These are phyloP conservation scores for Sherardia arvensis DNA, from an alignment of 257 asterid genomes.

Conservation along the genomic window DNA sequence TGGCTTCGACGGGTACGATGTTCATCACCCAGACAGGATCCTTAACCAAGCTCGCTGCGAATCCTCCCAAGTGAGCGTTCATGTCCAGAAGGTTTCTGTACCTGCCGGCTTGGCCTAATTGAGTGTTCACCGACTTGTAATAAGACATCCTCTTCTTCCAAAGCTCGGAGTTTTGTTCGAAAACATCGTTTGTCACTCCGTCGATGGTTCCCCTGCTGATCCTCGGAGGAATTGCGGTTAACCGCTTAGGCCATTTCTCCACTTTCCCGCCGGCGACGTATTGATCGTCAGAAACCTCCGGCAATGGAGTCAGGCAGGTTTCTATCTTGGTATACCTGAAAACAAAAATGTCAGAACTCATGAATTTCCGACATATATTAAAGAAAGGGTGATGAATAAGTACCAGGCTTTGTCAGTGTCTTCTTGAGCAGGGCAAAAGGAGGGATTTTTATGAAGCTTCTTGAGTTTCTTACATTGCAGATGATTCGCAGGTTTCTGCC, in stretches of 20 bases:
- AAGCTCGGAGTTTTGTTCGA: constrained; percentile 37
- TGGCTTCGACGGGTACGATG: constrained; percentile 59
- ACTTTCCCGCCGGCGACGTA: constrained; percentile 64
- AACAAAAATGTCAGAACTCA: background rate
- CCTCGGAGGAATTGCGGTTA: constrained; percentile 58
- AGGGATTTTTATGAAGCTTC: constrained; percentile 22
- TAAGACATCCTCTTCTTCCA: constrained; percentile 67
- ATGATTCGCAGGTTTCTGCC: constrained; percentile 81
- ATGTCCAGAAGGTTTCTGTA: constrained; percentile 73
- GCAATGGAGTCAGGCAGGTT: constrained; percentile 69
- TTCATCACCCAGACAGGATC: constrained; percentile 90
- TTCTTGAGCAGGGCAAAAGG: constrained; percentile 39
- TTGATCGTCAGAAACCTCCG: constrained; percentile 36
- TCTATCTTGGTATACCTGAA: constrained; percentile 62
- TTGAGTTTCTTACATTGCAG: constrained; percentile 25
- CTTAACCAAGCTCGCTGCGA: constrained; percentile 49
- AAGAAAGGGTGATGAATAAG: background rate
- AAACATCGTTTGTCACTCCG: constrained; percentile 32
- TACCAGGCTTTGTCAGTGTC: constrained; percentile 73
- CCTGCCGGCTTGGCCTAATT: constrained; percentile 48
- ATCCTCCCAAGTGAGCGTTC: constrained; percentile 84
- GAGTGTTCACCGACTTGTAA: constrained; percentile 56
- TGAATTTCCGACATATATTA: background rate
- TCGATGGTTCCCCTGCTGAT: constrained; percentile 40
- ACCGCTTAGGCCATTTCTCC: constrained; percentile 65